Percentiles rank a stretch among this genome's conserved stretches.
Evolutionary conservation across 2,329 filamentous ascomycete species (phyloP).

Genomic region (Ustilaginoidea virens): DNA sequence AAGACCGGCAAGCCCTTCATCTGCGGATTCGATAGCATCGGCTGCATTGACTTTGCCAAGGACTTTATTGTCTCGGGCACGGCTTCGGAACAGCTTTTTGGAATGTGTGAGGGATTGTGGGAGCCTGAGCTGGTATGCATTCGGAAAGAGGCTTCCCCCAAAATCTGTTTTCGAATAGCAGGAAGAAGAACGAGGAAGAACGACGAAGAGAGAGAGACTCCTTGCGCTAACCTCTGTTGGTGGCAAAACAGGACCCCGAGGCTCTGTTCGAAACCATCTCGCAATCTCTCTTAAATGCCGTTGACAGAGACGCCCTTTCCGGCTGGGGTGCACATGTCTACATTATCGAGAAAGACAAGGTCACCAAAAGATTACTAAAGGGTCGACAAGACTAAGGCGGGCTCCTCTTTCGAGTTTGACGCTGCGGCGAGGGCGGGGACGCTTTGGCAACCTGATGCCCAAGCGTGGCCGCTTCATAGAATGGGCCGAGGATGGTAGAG

Average conservation of each 20-base stretch:
- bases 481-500: too few relatives aligned
- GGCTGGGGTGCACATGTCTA: constrained; percentile 98
- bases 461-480: too few relatives aligned
- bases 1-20: constrained; percentile 94
- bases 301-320: constrained; percentile 90
- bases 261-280: constrained; percentile 98
- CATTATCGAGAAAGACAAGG: constrained; percentile 99
- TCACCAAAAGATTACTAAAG: constrained; percentile 97
- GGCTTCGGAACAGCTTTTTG: constrained; percentile 92
- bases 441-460: too few relatives aligned
- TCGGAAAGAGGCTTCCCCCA: too few relatives aligned
- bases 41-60: constrained; percentile 98
- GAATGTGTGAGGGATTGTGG: constrained; percentile 96
- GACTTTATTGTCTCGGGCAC: constrained; percentile 98
- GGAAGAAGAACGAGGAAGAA: too few relatives aligned
- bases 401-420: constrained; percentile 5
- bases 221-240: background rate
- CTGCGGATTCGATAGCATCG: constrained; percentile 97
- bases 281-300: constrained; percentile 85
- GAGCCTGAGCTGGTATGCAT: constrained; percentile 90
- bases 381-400: constrained; percentile 70
- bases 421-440: too few relatives aligned
- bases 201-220: too few relatives aligned
- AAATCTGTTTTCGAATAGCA: too few relatives aligned
- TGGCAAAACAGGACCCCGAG: constrained; percentile 52